phyloP scores from a whole-genome alignment of 805 yeast species.

The Maudiozyma saulgeensis region DNA sequence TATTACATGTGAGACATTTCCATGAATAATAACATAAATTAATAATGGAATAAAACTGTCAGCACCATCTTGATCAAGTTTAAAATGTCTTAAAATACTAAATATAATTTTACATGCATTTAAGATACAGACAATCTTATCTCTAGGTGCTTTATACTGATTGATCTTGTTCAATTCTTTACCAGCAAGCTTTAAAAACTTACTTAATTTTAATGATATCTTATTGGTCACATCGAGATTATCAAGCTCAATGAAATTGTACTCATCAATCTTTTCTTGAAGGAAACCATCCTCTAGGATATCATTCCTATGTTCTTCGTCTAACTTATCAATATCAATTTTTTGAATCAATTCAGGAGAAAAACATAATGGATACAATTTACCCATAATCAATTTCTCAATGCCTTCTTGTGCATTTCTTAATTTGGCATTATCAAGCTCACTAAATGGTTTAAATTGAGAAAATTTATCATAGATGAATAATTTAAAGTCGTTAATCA shows the following conservation, averaged over 20 bases:
- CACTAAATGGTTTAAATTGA: slow-evolving; percentile 62
- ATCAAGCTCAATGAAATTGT: slow-evolving; percentile 59
- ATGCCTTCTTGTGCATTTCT: slow-evolving; percentile 81
- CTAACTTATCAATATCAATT: slow-evolving; percentile 27
- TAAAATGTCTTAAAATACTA: slow-evolving; percentile 68
- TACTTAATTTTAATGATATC: slow-evolving; percentile 29
- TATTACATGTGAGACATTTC: slow-evolving; percentile 53
- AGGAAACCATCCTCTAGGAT: slow-evolving; percentile 49
- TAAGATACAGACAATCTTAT: slow-evolving; percentile 81
- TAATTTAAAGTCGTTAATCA: slow-evolving; percentile 63
- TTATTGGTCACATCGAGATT: slow-evolving; percentile 67
- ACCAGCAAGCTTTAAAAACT: slow-evolving; percentile 58
- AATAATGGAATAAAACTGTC: slow-evolving; percentile 88
- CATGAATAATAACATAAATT: slow-evolving; percentile 66
- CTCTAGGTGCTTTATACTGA: slow-evolving; percentile 85
- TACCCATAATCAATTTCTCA: slow-evolving; percentile 85
- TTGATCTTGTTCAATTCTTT: slow-evolving; percentile 70
- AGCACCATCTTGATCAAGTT: slow-evolving; percentile 69
- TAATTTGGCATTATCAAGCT: slow-evolving; percentile 48
- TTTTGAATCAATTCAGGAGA: slow-evolving; percentile 44
- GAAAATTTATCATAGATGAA: slow-evolving; percentile 60
- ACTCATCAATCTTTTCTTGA: slow-evolving; percentile 45
- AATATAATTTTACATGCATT: slow-evolving; percentile 90
- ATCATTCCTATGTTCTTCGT: slow-evolving; percentile 53
- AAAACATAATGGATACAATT: slow-evolving; percentile 67